These are phyloP conservation scores for Calonectria pseudoturangicola DNA, from an alignment of 2,329 filamentous ascomycete genomes.

Conservation along the genomic window DNA sequence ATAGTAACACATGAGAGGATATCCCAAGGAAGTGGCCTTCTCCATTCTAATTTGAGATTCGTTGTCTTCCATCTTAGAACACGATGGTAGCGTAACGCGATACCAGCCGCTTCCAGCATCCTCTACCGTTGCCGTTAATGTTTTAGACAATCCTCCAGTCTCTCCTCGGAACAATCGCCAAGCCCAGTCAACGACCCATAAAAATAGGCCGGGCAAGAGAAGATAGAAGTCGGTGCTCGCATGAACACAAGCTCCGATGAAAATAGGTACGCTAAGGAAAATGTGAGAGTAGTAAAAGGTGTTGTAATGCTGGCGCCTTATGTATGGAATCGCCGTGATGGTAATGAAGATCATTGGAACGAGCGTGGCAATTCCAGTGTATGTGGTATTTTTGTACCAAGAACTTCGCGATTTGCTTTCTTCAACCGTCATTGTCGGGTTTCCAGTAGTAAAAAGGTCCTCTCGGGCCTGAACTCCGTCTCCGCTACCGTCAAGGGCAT, in stretches of 20 bases:
- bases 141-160: conserved; percentile 1
- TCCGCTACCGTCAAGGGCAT: conserved; percentile 30
- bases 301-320: conserved; percentile 35
- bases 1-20: conserved; percentile 34
- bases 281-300: conserved; percentile 38
- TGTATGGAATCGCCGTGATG: conserved; percentile 22
- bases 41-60: not conserved
- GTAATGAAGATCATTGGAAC: conserved; percentile 24
- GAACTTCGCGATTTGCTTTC: conserved; percentile 32
- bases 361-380: conserved; percentile 22
- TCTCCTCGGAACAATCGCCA: conserved; percentile 29
- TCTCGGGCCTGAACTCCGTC: conserved; percentile 19
- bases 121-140: conserved; percentile 5
- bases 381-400: conserved; percentile 35
- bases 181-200: conserved; percentile 34
- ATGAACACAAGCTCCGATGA: conserved; percentile 27
- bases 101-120: conserved; percentile 33
- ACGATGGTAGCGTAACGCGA: conserved; percentile 16
- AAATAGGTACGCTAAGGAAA: conserved; percentile 5
- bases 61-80: not conserved
- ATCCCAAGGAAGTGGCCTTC: not conserved
- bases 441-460: conserved; percentile 27
- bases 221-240: conserved; percentile 38
- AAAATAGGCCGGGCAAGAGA: conserved; percentile 25
- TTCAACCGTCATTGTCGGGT: conserved; percentile 33